phyloP scores from a whole-genome alignment of 83 land plant species.

The Picea engelmannii region DNA sequence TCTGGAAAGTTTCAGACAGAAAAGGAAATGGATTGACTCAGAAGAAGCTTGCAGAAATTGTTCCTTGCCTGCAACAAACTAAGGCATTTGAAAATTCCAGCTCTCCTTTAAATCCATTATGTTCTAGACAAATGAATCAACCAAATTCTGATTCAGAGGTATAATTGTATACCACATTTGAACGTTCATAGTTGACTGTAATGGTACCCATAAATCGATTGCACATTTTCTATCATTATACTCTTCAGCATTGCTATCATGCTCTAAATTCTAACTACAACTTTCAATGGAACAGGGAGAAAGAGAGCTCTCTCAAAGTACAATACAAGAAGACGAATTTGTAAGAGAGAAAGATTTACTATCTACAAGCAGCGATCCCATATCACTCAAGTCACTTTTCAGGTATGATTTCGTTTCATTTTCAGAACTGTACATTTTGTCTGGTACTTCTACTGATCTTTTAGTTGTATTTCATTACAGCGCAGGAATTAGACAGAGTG shows the following conservation, averaged over 20 bases:
- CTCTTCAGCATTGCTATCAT: neutral
- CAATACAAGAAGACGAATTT: neutral
- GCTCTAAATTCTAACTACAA: neutral
- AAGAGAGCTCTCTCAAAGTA: neutral
- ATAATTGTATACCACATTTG: neutral
- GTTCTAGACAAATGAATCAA: slow-evolving; percentile 12
- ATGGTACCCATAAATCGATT: neutral
- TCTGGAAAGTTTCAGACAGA: slow-evolving; percentile 8
- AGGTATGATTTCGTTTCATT: neutral
- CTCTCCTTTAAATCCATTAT: slow-evolving; percentile 15
- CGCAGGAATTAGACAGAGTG: slow-evolving; percentile 6
- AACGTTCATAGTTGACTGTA: neutral
- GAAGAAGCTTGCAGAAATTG: slow-evolving; percentile 26
- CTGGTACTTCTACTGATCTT: slow-evolving; percentile 10
- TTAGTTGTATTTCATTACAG: neutral
- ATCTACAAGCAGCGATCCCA: neutral
- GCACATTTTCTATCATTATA: neutral
- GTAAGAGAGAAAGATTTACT: neutral
- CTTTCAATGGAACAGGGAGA: slow-evolving; percentile 10
- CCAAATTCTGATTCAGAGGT: slow-evolving; percentile 13
- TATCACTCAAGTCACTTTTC: slow-evolving; percentile 5
- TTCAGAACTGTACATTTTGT: neutral
- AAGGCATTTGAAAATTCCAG: slow-evolving; percentile 1
- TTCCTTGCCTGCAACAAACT: slow-evolving; percentile 19
- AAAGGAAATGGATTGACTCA: slow-evolving; percentile 20